phyloP scores from a whole-genome alignment of 2,329 filamentous ascomycete genomes.

The Fusarium subtropicale region DNA sequence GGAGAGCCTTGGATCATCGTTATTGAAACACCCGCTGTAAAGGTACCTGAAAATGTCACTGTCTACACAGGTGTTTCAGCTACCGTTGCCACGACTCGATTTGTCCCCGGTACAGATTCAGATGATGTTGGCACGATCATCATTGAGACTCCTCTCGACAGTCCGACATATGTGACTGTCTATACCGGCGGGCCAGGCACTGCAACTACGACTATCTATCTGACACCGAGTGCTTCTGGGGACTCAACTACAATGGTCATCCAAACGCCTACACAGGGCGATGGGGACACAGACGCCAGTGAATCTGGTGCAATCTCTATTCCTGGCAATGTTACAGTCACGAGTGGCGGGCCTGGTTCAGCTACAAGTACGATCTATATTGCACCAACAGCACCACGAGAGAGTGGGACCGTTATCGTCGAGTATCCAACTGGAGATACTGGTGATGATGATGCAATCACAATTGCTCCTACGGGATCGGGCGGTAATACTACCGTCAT shows the following conservation, averaged over 20 bases:
- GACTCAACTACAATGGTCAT: slow-evolving; percentile 20
- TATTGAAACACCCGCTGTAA: slow-evolving; percentile 9
- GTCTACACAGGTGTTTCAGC: slow-evolving; percentile 6
- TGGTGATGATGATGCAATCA: background rate
- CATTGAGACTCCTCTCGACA: slow-evolving; percentile 2
- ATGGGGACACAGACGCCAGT: background rate
- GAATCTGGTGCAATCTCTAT: background rate
- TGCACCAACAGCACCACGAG: background rate
- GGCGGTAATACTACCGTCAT: slow-evolving; percentile 8
- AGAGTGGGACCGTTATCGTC: slow-evolving; percentile 8
- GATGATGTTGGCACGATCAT: slow-evolving; percentile 17
- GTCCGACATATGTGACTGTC: background rate
- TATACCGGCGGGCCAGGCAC: slow-evolving; percentile 4
- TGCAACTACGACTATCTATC: slow-evolving; percentile 1
- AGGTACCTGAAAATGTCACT: slow-evolving; percentile 2
- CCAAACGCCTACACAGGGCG: slow-evolving; percentile 14
- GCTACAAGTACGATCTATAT: slow-evolving; percentile 2
- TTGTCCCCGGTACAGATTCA: slow-evolving; percentile 1
- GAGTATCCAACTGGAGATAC: slow-evolving; percentile 13
- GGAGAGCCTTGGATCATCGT: slow-evolving; percentile 13
- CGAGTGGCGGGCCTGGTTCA: slow-evolving; percentile 9
- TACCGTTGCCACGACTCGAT: background rate
- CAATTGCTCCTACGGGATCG: background rate
- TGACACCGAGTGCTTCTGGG: background rate
- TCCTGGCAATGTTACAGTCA: slow-evolving; percentile 9